Evolutionary conservation across 2,329 filamentous ascomycete genomes (phyloP), one percentile per base, ranked within the genome.

Genomic region (Pseudocercospora fuligena): DNA sequence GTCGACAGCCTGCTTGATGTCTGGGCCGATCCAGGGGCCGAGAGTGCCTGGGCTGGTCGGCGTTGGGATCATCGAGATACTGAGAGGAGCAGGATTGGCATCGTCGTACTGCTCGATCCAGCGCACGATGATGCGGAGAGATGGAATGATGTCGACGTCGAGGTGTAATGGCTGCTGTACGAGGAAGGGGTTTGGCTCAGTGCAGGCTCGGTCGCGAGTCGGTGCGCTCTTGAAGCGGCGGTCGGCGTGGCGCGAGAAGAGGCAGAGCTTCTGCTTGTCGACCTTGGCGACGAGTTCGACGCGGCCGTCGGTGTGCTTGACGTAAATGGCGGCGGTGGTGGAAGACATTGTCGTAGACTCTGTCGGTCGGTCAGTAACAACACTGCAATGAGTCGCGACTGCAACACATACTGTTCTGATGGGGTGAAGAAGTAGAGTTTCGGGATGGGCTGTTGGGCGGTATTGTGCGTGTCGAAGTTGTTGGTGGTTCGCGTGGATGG

Each of bases 91-190:
- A 9, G 59, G 59, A 8, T 29, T 36, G 59, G 11, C n/a, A 5
- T 51, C 47, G 27, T 61, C 43, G 19, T 61, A 61, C 9, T 51
- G 21, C 3, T 47, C 36, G 27, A 61, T 61, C 59, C 59, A 51
- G 40, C 29, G n/a, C 21, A 21, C 27, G 8, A 61, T 51, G 40
- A 21, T 51, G 25, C 19, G 43, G 14, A 61, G 25, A 1, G 25
- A 19, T 1, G 59, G 25, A 11, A 61, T 46, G 16, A 61, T 31
- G 27, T 61, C 59, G 5, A 61, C 46, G 8, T 61, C 59, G 25
- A 61, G 40, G 16, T 49, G 23, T 14, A 8, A 2, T 8, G 27
- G 43, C 59, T 61, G 23, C 5, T 29, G 19, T 3, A 61, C 25
- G 40, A 61, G 46, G 27, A 29, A 51, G 6, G 46, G 59, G 31